Base-by-base conservation (phyloP, 768 basidiomycete species). In the Boletus reticulatus region DNA sequence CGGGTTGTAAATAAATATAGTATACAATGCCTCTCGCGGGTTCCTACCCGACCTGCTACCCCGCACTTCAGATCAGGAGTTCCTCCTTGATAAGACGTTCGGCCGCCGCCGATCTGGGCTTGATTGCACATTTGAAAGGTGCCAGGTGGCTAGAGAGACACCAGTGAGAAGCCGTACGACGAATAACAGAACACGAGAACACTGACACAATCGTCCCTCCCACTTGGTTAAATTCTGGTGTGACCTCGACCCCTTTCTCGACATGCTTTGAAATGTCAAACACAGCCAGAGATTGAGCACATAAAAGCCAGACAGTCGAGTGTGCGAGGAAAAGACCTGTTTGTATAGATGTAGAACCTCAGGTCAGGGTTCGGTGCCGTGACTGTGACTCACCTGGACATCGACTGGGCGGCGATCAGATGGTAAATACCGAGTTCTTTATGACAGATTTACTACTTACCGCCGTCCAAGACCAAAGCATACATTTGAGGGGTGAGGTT, bases 191-290 rank as follows among this genome's bases (percentile, higher is more conserved):
- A 16, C 2, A 34, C 20, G 22, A 12, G 14, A 17, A 11, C 27
- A 60, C 61, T 2, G 0, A 62, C 63, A 55, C 10, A 4, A 60
- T 29, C 34, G 52, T 54, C 6, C 29, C 54, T 3, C 60, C 60
- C 6, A 44, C 51, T 20, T 43, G 31, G 42, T 76, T 77, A 46
- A 76, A 73, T 52, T 79, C 77, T 4, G 80, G 79, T 0, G 75
- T 72, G 24, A 80, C 67, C 22, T 75, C 75, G 1, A 71, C 60
- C 1, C 78, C 78, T 20, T 77, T 69, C 49, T 73, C 74, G 1
- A 77, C 60, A 0, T 60, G 67, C 42, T 76, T 78, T 17, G 67
- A 64, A 20, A 81, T 72, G 27, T 78, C 62, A 43, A 82, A 78
- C 14, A 71, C 73, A 0, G 79, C 75, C 10, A 38, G 37, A 6